Percentiles rank a stretch among this genome's conserved stretches.
Conservation (phyloP, 225 moss, liverwort and hornwort genomes). For the Rhytidiadelphus loreus region DNA sequence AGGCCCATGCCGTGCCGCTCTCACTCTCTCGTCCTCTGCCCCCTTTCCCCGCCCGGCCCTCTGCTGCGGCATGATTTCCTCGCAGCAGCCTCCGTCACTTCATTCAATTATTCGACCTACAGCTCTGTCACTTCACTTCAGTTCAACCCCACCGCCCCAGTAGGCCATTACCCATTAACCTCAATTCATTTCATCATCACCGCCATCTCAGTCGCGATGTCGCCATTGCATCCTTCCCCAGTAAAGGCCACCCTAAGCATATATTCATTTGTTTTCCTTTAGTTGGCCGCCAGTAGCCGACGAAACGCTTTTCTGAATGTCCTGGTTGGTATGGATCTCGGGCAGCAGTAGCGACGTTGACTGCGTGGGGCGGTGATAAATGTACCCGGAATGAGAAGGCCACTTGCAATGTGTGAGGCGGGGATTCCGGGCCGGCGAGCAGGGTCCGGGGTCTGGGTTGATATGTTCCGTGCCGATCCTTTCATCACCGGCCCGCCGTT, state of each 20-base stretch:
- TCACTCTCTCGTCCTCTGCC: constrained; percentile 7
- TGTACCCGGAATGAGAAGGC: neutral
- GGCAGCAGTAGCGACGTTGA: neutral
- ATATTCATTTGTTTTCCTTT: neutral
- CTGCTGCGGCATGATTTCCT: constrained; percentile 3
- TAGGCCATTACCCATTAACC: neutral
- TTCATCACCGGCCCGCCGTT: neutral
- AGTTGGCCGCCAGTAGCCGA: neutral
- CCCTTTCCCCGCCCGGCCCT: constrained; percentile 9
- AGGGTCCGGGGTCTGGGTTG: neutral
- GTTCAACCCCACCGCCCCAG: neutral
- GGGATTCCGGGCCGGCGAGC: constrained; percentile 1
- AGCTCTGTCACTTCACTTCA: neutral
- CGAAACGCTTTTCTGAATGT: neutral
- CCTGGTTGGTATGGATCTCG: neutral
- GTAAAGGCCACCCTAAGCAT: neutral
- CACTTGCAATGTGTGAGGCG: neutral
- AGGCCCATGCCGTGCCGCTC: constrained; percentile 14
- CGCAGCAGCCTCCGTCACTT: neutral
- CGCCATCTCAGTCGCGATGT: neutral
- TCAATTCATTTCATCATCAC: neutral
- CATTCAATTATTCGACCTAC: constrained; percentile 15
- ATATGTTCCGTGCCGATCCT: neutral
- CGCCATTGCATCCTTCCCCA: neutral
- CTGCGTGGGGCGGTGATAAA: neutral